phyloP scores from a whole-genome alignment of 768 basidiomycete genomes.

The Mycena epipterygia region DNA sequence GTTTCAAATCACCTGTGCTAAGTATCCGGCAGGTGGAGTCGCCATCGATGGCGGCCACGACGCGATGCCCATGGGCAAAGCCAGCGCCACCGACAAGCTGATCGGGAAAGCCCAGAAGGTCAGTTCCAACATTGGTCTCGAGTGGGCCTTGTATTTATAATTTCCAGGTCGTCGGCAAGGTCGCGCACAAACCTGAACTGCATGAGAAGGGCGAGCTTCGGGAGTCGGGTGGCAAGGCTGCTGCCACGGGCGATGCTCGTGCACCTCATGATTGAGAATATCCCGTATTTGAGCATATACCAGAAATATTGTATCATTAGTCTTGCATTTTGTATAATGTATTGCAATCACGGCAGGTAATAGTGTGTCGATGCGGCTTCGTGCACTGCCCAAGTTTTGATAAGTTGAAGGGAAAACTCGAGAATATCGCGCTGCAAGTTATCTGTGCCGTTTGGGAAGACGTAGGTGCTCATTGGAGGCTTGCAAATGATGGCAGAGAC shows the following conservation, averaged over 20 bases:
- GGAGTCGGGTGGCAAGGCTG: slow-evolving; percentile 61
- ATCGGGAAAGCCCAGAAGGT: slow-evolving; percentile 74
- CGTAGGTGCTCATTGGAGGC: neutral
- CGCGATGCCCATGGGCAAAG: slow-evolving; percentile 52
- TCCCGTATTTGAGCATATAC: neutral
- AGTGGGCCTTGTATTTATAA: too few relatives aligned
- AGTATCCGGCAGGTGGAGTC: slow-evolving; percentile 47
- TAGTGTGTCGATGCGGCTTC: neutral
- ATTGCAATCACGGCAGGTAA: neutral
- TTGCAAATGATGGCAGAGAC: neutral
- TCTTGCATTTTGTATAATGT: neutral
- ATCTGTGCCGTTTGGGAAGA: neutral
- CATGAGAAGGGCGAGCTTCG: slow-evolving; percentile 72
- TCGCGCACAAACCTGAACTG: slow-evolving; percentile 58
- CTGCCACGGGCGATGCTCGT: slow-evolving; percentile 54
- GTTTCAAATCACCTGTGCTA: slow-evolving; percentile 3
- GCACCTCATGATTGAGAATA: slow-evolving; percentile 60
- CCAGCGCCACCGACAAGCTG: slow-evolving; percentile 64
- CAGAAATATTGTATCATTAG: slow-evolving; percentile 10
- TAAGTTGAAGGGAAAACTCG: neutral
- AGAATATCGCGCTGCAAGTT: neutral
- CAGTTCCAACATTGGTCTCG: too few relatives aligned
- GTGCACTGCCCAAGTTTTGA: neutral
- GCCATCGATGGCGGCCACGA: slow-evolving; percentile 48
- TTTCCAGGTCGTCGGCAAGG: slow-evolving; percentile 39